Evolutionary conservation across 352 stramenopile genomes (phyloP), one percentile per base, ranked within the genome.

Genomic region (Globisporangium canariense): DNA sequence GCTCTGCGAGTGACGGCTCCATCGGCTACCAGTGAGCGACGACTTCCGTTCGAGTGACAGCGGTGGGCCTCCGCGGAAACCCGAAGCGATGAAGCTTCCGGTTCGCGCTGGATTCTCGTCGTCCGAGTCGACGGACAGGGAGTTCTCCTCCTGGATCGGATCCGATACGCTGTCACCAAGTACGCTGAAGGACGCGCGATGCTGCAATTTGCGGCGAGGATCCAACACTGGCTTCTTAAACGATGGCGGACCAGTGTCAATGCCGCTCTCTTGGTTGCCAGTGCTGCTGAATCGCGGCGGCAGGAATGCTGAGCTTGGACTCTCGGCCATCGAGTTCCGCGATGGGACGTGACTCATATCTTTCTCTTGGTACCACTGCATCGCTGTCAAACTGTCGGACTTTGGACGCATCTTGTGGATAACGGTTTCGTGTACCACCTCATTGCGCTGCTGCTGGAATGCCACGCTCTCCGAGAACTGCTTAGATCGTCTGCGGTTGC

Each of bases 381-480:
- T 13, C 4, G 46, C 56, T n/a, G 61, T 65, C 22, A 84, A 41
- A 34, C 70, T 81, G 14, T 88, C 79, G 18, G 75, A 88, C 58
- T 86, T 84, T 10, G 79, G 73, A 36, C 77, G 79, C 66, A 74
- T 70, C 62, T 64, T 71, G 38, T 61, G 64, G 11, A 40, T 34
- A 5, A 77, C 67, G 8, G 62, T 46, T 20, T 73, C 64, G 32
- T 81, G 65, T 47, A 78, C 67, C 13, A 77, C 64, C n/a, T 84
- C 69, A 13, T 75, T 66, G 32, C 78, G 83, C 55, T 81, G 77
- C n/a, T 89, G 73, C 58, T 90, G 74, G 51, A 89, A 71, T 47
- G 88, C 78, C 11, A 90, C 71, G 51, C 73, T 90, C 55, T 93
- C 84, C 1, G 84, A 93, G 65, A 88, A 89, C 53, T 93, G 84